These are phyloP conservation scores for Yarrowia divulgata DNA, from an alignment of 805 yeast genomes.

Conservation along the genomic window DNA sequence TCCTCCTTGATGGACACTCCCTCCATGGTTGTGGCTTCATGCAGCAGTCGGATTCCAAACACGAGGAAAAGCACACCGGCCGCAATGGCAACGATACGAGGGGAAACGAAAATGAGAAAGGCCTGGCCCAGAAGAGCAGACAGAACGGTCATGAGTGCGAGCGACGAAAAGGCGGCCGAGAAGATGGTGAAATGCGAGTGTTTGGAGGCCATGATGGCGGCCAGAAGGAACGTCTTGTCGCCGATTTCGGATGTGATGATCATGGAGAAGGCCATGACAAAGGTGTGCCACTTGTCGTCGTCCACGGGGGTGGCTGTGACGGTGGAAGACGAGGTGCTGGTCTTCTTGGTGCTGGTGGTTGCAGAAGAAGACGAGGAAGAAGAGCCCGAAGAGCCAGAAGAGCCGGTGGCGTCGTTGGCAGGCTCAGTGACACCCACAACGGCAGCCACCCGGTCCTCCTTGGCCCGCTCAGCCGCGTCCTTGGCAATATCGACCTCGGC, in stretches of 20 bases:
- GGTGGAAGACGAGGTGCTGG: background rate
- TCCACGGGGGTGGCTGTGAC: background rate
- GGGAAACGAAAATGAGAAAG: slow-evolving; percentile 82
- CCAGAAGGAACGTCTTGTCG: slow-evolving; percentile 94
- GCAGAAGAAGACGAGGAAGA: background rate
- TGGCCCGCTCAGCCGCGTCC: slow-evolving; percentile 41
- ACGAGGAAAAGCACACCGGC: slow-evolving; percentile 84
- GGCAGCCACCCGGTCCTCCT: slow-evolving; percentile 39
- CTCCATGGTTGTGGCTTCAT: slow-evolving; percentile 82
- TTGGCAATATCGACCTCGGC: slow-evolving; percentile 44
- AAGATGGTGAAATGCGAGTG: slow-evolving; percentile 85
- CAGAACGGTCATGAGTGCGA: slow-evolving; percentile 87
- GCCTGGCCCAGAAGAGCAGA: slow-evolving; percentile 93
- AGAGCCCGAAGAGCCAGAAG: background rate
- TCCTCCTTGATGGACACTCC: slow-evolving; percentile 92
- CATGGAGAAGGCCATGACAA: slow-evolving; percentile 86
- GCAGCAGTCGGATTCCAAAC: slow-evolving; percentile 76
- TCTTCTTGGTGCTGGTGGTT: background rate
- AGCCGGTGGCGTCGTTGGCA: slow-evolving; percentile 10
- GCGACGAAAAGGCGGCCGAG: slow-evolving; percentile 82
- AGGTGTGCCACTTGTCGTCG: slow-evolving; percentile 54
- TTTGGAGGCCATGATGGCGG: slow-evolving; percentile 98
- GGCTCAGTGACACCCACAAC: slow-evolving; percentile 20
- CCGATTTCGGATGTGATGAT: slow-evolving; percentile 95
- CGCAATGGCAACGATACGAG: slow-evolving; percentile 75